Percentiles rank a stretch among this genome's conserved stretches.
Conservation (phyloP, 371 early-diverging fungal genomes). For the Zopfochytrium polystomum region DNA sequence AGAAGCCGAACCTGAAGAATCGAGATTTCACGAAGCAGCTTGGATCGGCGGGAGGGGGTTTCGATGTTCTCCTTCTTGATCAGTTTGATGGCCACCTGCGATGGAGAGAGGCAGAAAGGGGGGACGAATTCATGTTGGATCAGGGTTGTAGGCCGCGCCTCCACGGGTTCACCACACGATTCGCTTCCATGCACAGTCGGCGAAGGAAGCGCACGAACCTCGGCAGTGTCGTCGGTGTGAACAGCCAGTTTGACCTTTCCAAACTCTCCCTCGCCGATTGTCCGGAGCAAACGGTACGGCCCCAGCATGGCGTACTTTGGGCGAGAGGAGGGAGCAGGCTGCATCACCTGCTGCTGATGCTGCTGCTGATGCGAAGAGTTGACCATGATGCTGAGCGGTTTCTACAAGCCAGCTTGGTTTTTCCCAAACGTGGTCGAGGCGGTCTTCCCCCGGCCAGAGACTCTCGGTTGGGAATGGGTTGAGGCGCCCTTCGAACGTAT, state of each 20-base stretch:
- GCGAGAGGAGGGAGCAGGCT: no score
- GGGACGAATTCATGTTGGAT: background rate
- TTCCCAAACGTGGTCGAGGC: no score
- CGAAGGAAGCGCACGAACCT: conserved; percentile 21
- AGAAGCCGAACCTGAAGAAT: conserved; percentile 54
- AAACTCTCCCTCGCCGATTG: no score
- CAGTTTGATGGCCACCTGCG: conserved; percentile 64
- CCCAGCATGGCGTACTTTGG: conserved; percentile 36
- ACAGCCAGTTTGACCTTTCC: conserved; percentile 49
- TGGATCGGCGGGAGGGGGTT: conserved; percentile 49
- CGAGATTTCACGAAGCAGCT: conserved; percentile 72
- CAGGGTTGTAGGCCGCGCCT: background rate
- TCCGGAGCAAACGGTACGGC: conserved; percentile 36
- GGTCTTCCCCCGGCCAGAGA: no score
- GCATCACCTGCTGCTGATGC: no score
- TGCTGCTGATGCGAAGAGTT: no score
- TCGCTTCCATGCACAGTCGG: background rate
- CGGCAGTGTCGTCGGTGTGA: conserved; percentile 32
- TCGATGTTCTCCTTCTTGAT: conserved; percentile 60
- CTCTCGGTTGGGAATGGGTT: no score
- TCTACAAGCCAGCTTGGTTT: no score
- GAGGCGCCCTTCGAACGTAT: no score
- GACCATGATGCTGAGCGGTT: no score
- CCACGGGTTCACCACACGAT: background rate
- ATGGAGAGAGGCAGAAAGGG: background rate